Evolutionary conservation across 2,329 filamentous ascomycete genomes (phyloP), one percentile per base, ranked within the genome.

Genomic region (Phaeosphaeriaceae sp.): DNA sequence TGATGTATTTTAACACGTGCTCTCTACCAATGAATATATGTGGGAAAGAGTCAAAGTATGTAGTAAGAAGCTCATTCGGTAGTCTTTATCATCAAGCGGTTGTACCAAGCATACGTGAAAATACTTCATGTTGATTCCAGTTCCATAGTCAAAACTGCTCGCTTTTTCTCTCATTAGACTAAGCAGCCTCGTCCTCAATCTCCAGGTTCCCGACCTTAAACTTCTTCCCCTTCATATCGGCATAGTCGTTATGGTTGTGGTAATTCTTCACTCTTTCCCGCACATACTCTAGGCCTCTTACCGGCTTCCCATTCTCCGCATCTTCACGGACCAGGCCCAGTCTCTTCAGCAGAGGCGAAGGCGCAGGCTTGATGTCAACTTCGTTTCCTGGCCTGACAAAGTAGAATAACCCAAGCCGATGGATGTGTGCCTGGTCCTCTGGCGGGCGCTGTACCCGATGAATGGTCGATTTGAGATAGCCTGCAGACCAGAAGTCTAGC

Each of bases 401-500:
- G 57, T 80, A 81, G 45, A 79, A 76, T 40, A 80, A 63, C 3
- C 78, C 77, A 33, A 80, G 61, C 4, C 79, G 72, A 42, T 74
- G 67, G 11, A 72, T 70, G 46, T 76, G 68, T 13, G 66, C 69
- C 57, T 80, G 78, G 50, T 80, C 79, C 21, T 62, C 60, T 0
- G 82, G 83, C 1, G 82, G 82, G 11, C 79, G 76, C 46, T 81
- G 76, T 0, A 85, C 83, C 1, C 83, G 78, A 54, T 85, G 83
- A n/a, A 83, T 75, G 11, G 78, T 82, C 4, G 77, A 80, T 68
- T 84, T 84, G 45, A 85, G 70, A 49, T 80, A 80, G 3, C 78
- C 77, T 7, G 71, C 75, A 0, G 75, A 78, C 74, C 76, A 78
- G 48, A 78, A 78, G 15, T 74, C 70, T 7, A 80, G 61, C 2